Conservation (phyloP, 257 asterid genomes). For the Ligustrum vulgare region DNA sequence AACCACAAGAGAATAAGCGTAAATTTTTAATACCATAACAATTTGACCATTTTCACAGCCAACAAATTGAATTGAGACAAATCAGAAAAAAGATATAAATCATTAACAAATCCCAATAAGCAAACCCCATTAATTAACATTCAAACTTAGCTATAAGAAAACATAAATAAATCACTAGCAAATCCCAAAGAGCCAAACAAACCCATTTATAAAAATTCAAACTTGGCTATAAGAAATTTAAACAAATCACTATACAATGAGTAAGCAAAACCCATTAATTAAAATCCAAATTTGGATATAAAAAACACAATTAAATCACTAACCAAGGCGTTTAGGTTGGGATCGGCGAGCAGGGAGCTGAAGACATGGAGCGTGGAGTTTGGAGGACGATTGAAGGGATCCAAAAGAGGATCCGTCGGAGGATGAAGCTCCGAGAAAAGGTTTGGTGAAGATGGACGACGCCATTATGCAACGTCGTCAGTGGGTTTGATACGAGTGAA, state of each 20-base stretch:
- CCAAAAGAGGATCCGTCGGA: slow-evolving; percentile 56
- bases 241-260: neutral
- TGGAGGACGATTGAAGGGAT: slow-evolving; percentile 50
- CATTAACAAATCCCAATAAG: neutral
- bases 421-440: slow-evolving; percentile 61
- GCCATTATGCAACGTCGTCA: slow-evolving; percentile 41
- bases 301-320: neutral
- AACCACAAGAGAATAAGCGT: neutral
- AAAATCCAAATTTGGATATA: neutral
- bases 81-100: too few species aligned
- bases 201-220: neutral
- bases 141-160: neutral
- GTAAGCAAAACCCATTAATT: neutral
- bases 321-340: slow-evolving; percentile 68
- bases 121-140: neutral
- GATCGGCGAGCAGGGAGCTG: slow-evolving; percentile 57
- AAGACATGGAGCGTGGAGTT: slow-evolving; percentile 40
- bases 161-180: neutral
- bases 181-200: neutral
- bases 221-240: neutral
- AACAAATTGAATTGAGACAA: neutral
- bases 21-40: neutral
- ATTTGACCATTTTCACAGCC: neutral
- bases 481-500: neutral
- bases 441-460: slow-evolving; percentile 62